Percentiles rank a stretch among this genome's conserved stretches.
Conservation (phyloP, 345 rosid species). For the Ceriops zippeliana region DNA sequence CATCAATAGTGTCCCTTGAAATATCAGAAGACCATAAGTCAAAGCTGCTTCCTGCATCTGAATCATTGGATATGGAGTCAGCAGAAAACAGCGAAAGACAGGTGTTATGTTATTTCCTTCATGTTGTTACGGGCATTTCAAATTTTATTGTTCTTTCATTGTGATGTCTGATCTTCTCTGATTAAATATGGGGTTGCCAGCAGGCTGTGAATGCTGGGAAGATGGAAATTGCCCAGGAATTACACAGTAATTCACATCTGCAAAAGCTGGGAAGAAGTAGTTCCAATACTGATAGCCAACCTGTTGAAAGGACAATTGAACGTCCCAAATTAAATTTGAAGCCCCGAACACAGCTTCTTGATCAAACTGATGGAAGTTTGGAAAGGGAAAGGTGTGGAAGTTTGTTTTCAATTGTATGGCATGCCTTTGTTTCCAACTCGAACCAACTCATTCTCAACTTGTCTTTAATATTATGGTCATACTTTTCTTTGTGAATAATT, state of each 20-base stretch:
- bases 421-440: background rate
- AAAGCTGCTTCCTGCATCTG: slow-evolving; percentile 7
- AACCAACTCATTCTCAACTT: background rate
- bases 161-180: background rate
- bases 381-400: slow-evolving; percentile 17
- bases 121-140: background rate
- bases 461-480: background rate
- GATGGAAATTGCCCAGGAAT: slow-evolving; percentile 7
- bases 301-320: slow-evolving; percentile 11
- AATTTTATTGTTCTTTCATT: background rate
- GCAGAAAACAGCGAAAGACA: slow-evolving; percentile 12
- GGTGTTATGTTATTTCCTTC: slow-evolving; percentile 16
- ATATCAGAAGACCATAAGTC: slow-evolving; percentile 8
- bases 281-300: slow-evolving; percentile 7
- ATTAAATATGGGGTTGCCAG: slow-evolving; percentile 6
- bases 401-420: background rate
- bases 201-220: background rate
- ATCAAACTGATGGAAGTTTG: slow-evolving; percentile 17
- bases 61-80: slow-evolving; percentile 3
- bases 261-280: slow-evolving; percentile 10
- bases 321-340: slow-evolving; percentile 33
- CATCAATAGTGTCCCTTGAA: slow-evolving; percentile 1
- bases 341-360: slow-evolving; percentile 25
- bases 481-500: too few relatives aligned
- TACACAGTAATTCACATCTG: slow-evolving; percentile 1